Percentiles rank a stretch among this genome's conserved stretches.
These are phyloP conservation scores for Chaetomium sp. DNA, from an alignment of 2,329 filamentous ascomycete genomes.

Conservation along the genomic window DNA sequence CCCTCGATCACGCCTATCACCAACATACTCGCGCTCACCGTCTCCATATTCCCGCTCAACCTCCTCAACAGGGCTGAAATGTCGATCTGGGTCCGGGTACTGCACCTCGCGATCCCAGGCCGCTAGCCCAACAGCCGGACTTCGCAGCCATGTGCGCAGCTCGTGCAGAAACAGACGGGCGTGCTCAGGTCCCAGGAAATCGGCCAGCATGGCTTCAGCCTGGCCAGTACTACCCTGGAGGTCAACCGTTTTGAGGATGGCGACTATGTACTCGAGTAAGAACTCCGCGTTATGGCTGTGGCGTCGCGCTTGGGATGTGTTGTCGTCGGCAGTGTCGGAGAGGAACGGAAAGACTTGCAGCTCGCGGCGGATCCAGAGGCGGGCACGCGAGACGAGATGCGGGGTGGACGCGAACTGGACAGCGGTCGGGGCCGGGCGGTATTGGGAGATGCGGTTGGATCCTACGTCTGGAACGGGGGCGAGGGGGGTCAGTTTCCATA, in stretches of 20 bases:
- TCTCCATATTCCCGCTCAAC: neutral
- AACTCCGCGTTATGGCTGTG: slow-evolving; percentile 70
- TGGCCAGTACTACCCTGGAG: slow-evolving; percentile 71
- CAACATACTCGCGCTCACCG: neutral
- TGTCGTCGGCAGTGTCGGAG: slow-evolving; percentile 19
- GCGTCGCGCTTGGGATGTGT: slow-evolving; percentile 26
- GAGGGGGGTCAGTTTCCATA: neutral
- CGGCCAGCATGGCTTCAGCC: slow-evolving; percentile 70
- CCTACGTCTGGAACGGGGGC: slow-evolving; percentile 53
- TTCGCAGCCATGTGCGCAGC: slow-evolving; percentile 72
- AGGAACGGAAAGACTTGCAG: slow-evolving; percentile 77
- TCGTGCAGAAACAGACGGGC: slow-evolving; percentile 78
- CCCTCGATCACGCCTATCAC: neutral
- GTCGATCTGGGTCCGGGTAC: slow-evolving; percentile 40
- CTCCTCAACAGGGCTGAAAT: too few relatives aligned
- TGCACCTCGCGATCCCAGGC: slow-evolving; percentile 79
- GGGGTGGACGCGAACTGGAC: slow-evolving; percentile 56
- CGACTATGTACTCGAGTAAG: slow-evolving; percentile 76
- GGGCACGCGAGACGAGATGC: slow-evolving; percentile 66
- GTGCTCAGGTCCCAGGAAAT: slow-evolving; percentile 70
- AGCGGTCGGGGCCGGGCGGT: slow-evolving; percentile 57
- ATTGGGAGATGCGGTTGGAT: slow-evolving; percentile 69
- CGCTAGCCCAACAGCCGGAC: slow-evolving; percentile 63
- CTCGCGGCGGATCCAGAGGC: slow-evolving; percentile 77
- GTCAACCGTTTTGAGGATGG: slow-evolving; percentile 76